Conservation (phyloP, 805 yeast species). For the Hanseniaspora occidentalis region DNA sequence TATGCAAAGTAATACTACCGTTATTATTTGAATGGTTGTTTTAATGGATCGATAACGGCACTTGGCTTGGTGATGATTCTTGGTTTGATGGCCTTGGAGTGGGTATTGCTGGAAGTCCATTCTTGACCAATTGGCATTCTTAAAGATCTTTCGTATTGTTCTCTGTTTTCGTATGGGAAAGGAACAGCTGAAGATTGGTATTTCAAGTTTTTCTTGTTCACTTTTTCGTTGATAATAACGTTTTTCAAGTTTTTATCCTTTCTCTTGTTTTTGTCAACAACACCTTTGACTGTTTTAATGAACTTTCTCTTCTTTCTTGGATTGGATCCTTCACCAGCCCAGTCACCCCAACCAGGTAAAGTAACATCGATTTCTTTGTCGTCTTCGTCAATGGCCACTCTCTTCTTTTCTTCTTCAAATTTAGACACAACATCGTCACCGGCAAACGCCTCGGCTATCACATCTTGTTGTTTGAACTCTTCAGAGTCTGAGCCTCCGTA, state of each 20-base stretch:
- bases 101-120: constrained; percentile 83
- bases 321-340: constrained; percentile 63
- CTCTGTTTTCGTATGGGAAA: constrained; percentile 84
- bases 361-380: constrained; percentile 79
- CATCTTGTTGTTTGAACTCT: constrained; percentile 62
- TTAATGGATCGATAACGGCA: constrained; percentile 79
- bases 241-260: constrained; percentile 62
- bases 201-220: constrained; percentile 72
- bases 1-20: no score
- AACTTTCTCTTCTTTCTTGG: constrained; percentile 45
- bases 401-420: constrained; percentile 65
- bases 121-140: constrained; percentile 96
- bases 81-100: constrained; percentile 83
- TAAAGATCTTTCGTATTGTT: constrained; percentile 87
- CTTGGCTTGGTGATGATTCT: constrained; percentile 79
- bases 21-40: constrained; percentile 58
- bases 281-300: constrained; percentile 64
- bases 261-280: constrained; percentile 58
- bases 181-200: constrained; percentile 88
- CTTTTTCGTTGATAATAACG: constrained; percentile 82
- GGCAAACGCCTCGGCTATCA: constrained; percentile 87
- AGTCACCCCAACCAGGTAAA: constrained; percentile 95
- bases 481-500: constrained; percentile 33
- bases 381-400: constrained; percentile 60
- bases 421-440: constrained; percentile 86